These are phyloP conservation scores for Phytopythium aichiense DNA, from an alignment of 352 stramenopile species.

Conservation along the genomic window DNA sequence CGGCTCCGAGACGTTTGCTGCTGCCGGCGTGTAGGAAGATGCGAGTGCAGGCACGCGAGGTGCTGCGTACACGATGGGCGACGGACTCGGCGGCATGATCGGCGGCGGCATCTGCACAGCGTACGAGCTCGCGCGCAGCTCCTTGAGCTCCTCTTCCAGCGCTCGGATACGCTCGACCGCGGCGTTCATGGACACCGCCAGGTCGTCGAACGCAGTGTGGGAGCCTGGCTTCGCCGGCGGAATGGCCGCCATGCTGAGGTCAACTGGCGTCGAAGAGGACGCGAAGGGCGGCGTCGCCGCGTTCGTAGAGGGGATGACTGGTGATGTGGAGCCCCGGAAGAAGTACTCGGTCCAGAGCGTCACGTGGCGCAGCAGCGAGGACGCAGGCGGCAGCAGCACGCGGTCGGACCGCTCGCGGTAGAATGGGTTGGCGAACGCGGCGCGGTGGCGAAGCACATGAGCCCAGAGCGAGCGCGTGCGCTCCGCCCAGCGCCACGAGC, in stretches of 20 bases:
- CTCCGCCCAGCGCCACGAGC: slow-evolving; percentile 35
- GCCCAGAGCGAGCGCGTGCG: slow-evolving; percentile 75
- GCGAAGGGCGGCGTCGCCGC: slow-evolving; percentile 41
- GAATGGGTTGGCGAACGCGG: slow-evolving; percentile 66
- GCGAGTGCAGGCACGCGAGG: neutral
- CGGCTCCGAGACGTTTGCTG: neutral
- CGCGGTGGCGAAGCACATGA: slow-evolving; percentile 39
- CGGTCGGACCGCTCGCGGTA: slow-evolving; percentile 45
- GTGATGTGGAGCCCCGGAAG: slow-evolving; percentile 52
- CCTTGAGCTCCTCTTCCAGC: slow-evolving; percentile 52
- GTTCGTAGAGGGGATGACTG: slow-evolving; percentile 37
- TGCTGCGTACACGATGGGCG: slow-evolving; percentile 5
- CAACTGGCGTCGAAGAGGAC: neutral
- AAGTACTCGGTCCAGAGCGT: slow-evolving; percentile 83
- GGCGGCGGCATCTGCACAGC: slow-evolving; percentile 7
- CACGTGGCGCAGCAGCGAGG: slow-evolving; percentile 61
- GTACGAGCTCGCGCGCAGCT: slow-evolving; percentile 7
- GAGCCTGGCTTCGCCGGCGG: neutral
- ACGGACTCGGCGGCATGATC: slow-evolving; percentile 6
- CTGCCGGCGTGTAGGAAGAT: slow-evolving; percentile 2
- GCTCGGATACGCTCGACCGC: slow-evolving; percentile 40
- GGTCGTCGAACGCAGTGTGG: slow-evolving; percentile 29
- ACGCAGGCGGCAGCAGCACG: slow-evolving; percentile 49
- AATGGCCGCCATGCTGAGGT: neutral
- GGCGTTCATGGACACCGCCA: slow-evolving; percentile 51